phyloP scores from a whole-genome alignment of 1,284 basidiomycete genomes.

The Ceratobasidium sp. region DNA sequence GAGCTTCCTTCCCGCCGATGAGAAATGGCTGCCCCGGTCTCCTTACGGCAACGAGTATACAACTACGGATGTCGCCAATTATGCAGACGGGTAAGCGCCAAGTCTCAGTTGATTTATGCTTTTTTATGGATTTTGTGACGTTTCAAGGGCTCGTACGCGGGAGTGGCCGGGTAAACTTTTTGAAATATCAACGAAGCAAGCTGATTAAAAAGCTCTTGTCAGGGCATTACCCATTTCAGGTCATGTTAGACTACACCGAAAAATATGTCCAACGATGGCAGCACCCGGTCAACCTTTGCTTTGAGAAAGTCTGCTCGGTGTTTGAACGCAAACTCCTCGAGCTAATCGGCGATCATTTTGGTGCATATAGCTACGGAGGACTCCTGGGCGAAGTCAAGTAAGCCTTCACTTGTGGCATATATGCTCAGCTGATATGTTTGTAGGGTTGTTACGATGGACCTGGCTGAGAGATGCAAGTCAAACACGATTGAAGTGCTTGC shows the following conservation, averaged over 20 bases:
- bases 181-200: background rate
- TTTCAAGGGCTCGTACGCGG: background rate
- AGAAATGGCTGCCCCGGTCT: conserved; percentile 1
- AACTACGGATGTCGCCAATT: background rate
- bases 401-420: background rate
- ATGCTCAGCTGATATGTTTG: background rate
- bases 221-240: conserved; percentile 23
- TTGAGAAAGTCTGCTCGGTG: background rate
- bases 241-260: background rate
- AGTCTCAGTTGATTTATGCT: background rate
- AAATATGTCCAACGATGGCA: background rate
- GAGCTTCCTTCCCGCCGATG: background rate
- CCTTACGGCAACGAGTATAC: background rate
- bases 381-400: conserved; percentile 2
- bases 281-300: background rate
- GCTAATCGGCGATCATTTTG: background rate
- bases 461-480: background rate
- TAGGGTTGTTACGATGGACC: background rate
- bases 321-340: conserved; percentile 19
- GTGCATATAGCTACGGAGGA: background rate
- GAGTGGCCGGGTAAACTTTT: conserved; percentile 6
- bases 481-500: background rate
- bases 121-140: too few relatives aligned
- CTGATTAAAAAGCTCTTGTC: background rate
- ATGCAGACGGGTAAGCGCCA: background rate